Percentiles rank a stretch among this genome's conserved stretches.
These are phyloP conservation scores for Barnettozyma wickerhamii DNA, from an alignment of 805 yeast species.

Conservation along the genomic window DNA sequence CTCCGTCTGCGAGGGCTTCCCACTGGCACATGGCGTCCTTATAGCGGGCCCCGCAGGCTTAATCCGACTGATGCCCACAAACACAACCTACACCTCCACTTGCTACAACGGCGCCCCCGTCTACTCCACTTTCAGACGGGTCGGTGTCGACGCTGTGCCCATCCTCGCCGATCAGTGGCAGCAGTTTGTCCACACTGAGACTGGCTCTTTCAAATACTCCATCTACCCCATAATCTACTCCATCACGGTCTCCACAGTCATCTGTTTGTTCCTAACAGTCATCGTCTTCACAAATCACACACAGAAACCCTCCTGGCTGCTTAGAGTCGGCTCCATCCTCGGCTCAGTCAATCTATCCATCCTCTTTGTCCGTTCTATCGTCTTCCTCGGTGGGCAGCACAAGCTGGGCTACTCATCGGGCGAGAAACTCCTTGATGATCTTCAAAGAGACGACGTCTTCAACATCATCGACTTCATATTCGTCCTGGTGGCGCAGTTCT, in stretches of 20 bases:
- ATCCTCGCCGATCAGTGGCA: slow-evolving; percentile 46
- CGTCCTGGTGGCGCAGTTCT: slow-evolving; percentile 52
- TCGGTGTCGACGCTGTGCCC: slow-evolving; percentile 35
- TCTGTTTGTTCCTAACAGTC: slow-evolving; percentile 58
- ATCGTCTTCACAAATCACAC: slow-evolving; percentile 63
- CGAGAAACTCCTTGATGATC: slow-evolving; percentile 36
- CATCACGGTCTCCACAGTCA: slow-evolving; percentile 58
- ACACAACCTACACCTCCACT: slow-evolving; percentile 26
- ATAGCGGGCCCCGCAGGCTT: slow-evolving; percentile 17
- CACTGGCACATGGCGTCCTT: slow-evolving; percentile 31
- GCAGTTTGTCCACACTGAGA: slow-evolving; percentile 31
- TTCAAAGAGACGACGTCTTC: slow-evolving; percentile 43
- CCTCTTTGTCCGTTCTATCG: slow-evolving; percentile 44
- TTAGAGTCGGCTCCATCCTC: slow-evolving; percentile 45
- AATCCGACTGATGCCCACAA: slow-evolving; percentile 13
- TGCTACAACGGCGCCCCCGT: slow-evolving; percentile 33
- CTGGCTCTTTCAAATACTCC: slow-evolving; percentile 48
- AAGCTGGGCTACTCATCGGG: slow-evolving; percentile 34
- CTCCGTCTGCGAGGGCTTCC: slow-evolving; percentile 28
- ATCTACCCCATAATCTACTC: slow-evolving; percentile 61
- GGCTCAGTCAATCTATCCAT: slow-evolving; percentile 53
- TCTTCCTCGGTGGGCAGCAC: slow-evolving; percentile 45
- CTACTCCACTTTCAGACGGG: slow-evolving; percentile 29
- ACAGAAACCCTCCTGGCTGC: slow-evolving; percentile 51
- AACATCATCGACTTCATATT: slow-evolving; percentile 55